Evolutionary conservation across 768 basidiomycete genomes (phyloP).

Genomic region (Holtermannia corniformis): DNA sequence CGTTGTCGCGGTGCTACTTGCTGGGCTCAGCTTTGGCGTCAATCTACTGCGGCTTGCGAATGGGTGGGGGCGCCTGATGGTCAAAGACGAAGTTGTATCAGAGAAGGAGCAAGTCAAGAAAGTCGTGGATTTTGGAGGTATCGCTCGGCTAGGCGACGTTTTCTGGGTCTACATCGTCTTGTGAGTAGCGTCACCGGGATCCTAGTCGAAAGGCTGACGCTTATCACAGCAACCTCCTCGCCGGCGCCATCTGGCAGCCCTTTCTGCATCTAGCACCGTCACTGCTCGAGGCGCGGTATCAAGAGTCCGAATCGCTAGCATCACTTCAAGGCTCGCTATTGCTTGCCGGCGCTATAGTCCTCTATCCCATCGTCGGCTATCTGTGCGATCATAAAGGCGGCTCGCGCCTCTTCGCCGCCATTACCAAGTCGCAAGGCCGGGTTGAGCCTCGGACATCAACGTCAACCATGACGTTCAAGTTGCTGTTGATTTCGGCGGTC

Average conservation of each 20-base stretch:
- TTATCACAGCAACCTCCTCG: constrained; percentile 19
- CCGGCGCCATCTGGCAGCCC: constrained; percentile 22
- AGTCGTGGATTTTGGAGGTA: constrained; percentile 9
- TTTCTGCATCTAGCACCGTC: constrained; percentile 24
- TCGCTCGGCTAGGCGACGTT: constrained; percentile 13
- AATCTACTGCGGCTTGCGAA: constrained; percentile 11
- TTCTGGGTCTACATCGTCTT: constrained; percentile 26
- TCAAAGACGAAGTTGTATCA: constrained; percentile 1
- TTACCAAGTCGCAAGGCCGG: background rate
- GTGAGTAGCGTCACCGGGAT: constrained; percentile 7
- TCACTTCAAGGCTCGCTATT: constrained; percentile 15
- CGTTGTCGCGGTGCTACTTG: constrained; percentile 10
- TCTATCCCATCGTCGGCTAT: constrained; percentile 18
- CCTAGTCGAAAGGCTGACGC: background rate
- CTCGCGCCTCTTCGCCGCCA: background rate
- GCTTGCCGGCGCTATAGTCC: constrained; percentile 22
- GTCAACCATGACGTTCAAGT: constrained; percentile 10
- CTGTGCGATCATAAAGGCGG: background rate
- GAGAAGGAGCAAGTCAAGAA: constrained; percentile 5
- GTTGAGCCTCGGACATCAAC: constrained; percentile 11
- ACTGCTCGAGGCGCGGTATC: constrained; percentile 19
- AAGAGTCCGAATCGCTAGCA: constrained; percentile 10
- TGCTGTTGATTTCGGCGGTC: constrained; percentile 14
- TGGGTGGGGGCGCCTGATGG: constrained; percentile 10
- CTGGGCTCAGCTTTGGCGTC: constrained; percentile 8